Evolutionary conservation across 23 red algal genomes (phyloP), one percentile per base, ranked within the genome.

Genomic region (Gracilaria domingensis): DNA sequence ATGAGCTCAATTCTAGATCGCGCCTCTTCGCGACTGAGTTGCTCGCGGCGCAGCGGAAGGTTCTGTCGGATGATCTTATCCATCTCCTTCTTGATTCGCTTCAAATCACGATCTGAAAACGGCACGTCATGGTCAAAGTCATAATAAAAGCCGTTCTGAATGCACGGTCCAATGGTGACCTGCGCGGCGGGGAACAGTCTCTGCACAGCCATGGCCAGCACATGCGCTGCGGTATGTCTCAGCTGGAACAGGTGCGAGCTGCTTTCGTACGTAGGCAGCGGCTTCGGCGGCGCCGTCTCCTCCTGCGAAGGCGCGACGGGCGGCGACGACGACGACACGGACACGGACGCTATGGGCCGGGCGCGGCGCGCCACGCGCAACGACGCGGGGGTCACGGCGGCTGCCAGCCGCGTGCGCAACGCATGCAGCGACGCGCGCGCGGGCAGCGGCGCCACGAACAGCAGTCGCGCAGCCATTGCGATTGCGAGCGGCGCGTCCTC

Each of bases 131-230:
- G 80, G 79, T 96, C 94, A 87, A 99, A 99, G 78, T 99, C 97
- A 56, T 99, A 99, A 65, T 99, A 99, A 66, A 99, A 99, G 72
- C 97, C 97, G 53, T 99, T 99, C 17, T 99, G 94, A 80, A 99
- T 99, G 94, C 97, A 99, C 2, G 97, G 97, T 7, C 97, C 97
- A 34, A 99, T 99, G 23, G 97, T 99, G 14, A 99, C 97, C 57
- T 96, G 87, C 28, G 97, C 97, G 48, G 86, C 51, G 35, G 97
- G 97, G 61, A 99, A 99, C 14, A 99, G 91, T 25, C 81, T 71
- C 60, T 99, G 97, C 74, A 99, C 97, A n/a, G 97, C 97, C 97
- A 99, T 99, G 17, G 97, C 97, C 91, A 99, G 94, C 23, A 99
- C 89, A 79, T 99, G 97, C 11, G 97, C 94, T 34, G 89, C 85